These are phyloP conservation scores for Cenococcum geophilum DNA, from an alignment of 495 filamentous ascomycete species.

Conservation along the genomic window DNA sequence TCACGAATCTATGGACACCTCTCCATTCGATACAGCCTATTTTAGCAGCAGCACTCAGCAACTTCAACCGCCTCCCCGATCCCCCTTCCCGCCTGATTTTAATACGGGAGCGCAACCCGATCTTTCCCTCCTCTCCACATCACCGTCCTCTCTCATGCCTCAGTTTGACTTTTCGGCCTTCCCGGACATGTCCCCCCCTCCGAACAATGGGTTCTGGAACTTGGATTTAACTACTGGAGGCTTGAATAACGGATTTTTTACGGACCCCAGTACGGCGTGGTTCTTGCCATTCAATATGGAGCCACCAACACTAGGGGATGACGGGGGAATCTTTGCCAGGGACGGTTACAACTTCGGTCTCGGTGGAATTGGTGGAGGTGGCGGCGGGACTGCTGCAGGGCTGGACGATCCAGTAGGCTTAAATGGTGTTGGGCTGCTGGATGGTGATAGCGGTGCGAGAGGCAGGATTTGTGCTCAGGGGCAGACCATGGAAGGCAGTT, in stretches of 20 bases:
- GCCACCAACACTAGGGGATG: constrained; percentile 56
- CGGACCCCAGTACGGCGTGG: constrained; percentile 65
- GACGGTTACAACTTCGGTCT: constrained; percentile 14
- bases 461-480: too few relatives aligned
- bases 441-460: too few relatives aligned
- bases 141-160: constrained; percentile 26
- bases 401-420: too few relatives aligned
- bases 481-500: too few relatives aligned
- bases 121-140: constrained; percentile 21
- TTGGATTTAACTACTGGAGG: constrained; percentile 21
- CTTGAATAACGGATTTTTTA: constrained; percentile 18
- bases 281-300: constrained; percentile 94
- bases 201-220: constrained; percentile 22
- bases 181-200: constrained; percentile 14
- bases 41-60: constrained; percentile 14
- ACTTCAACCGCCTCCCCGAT: background rate
- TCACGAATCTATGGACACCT: constrained; percentile 9
- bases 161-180: constrained; percentile 29
- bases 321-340: constrained; percentile 40
- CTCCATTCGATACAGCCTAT: constrained; percentile 26
- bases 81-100: constrained; percentile 18
- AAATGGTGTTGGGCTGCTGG: too few relatives aligned
- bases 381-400: too few relatives aligned
- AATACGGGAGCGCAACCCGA: constrained; percentile 15
- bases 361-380: background rate